Evolutionary conservation across 768 basidiomycete genomes (phyloP), one percentile per base, ranked within the genome.

Genomic region (Mycena sanguinolenta): DNA sequence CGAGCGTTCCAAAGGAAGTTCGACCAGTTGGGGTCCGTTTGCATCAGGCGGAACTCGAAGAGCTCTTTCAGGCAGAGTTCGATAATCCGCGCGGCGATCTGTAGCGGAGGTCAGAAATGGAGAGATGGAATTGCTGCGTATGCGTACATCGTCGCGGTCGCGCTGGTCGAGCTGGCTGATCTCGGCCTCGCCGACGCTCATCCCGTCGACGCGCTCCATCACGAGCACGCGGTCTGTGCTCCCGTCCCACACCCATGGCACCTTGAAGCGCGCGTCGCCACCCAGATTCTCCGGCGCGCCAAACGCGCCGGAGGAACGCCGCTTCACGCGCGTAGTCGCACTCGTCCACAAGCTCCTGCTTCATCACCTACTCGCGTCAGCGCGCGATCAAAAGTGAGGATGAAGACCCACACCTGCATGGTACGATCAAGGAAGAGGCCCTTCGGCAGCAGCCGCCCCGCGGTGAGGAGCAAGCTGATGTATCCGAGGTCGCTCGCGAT

Each of bases 1-100:
- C 82, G 69, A 0, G 84, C 75, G 79, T 96, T 93, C 91, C 94
- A 98, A 25, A 99, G 83, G 82, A 99, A 99, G 79, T 99, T 99
- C 13, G 95, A 94, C 94, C 95, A 99, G 76, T 99, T 99, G 3
- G 98, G 97, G 78, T 99, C 97, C 0, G 97, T 99, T 79, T 99
- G 98, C 97, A 99, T 99, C 52, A 92, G 80, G 32, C 94, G 85
- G 83, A 98, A 97, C 69, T 91, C 85, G 79, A 98, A 98, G 8
- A 99, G 88, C 78, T 99, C 98, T 67, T 87, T 89, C 46, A 99
- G 82, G 77, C 96, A 98, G 9, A 99, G 85, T 54, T 94, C 91
- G 59, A 98, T 86, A 53, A 98, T 88, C 63, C 91, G 84, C 4
- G 87, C 82, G 4, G 96, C 94, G 76, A 99, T 97, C 97, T 98